Evolutionary conservation across 495 filamentous ascomycete genomes (phyloP).

Genomic region (Penicillium goetzii): DNA sequence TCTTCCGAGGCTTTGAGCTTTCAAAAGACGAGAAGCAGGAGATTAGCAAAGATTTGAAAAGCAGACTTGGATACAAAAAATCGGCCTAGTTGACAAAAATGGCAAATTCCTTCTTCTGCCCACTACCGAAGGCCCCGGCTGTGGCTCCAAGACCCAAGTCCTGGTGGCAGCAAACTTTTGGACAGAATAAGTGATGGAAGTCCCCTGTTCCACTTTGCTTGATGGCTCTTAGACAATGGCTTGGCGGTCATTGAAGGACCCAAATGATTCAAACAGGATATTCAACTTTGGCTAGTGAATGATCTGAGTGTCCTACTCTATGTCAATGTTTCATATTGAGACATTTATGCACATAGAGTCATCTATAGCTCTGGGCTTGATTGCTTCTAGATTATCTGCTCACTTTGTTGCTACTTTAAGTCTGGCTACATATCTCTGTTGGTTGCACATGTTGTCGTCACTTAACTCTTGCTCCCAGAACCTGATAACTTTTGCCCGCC

Average conservation of each 20-base stretch:
- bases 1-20: slow-evolving; percentile 16
- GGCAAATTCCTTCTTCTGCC: neutral
- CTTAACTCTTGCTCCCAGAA: neutral
- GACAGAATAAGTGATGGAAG: neutral
- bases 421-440: too few species aligned
- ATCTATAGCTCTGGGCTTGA: too few species aligned
- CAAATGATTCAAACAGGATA: too few species aligned
- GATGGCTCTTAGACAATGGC: neutral
- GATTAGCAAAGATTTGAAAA: neutral
- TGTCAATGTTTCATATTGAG: too few species aligned
- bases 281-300: too few species aligned
- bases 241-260: neutral
- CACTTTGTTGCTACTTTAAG: too few species aligned
- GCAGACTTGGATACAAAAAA: neutral
- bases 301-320: too few species aligned
- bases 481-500: neutral
- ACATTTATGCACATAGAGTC: too few species aligned
- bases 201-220: neutral
- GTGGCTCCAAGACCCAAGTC: neutral
- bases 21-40: slow-evolving; percentile 7
- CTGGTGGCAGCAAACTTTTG: neutral
- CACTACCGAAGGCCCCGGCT: neutral
- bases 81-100: neutral
- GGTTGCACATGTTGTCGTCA: neutral
- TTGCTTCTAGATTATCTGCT: too few species aligned